A percentile compares a stretch with the other conserved stretches of the same genome.
Conservation (phyloP, 345 rosid species). For the Turnera subulata region DNA sequence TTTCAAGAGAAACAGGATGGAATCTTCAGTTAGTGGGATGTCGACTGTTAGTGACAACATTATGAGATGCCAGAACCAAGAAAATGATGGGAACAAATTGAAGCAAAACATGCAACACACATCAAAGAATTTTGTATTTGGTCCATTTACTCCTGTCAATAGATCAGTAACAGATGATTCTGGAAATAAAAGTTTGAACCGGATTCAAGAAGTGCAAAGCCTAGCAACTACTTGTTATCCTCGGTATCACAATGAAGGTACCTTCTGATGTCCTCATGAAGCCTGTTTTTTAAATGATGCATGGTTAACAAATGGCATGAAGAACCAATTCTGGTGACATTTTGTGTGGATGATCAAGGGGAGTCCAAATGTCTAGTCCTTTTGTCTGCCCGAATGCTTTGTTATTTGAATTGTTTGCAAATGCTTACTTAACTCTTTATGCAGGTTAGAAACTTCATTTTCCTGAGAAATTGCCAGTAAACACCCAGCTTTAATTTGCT, state of each 20-base stretch:
- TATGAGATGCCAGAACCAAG: constrained; percentile 21
- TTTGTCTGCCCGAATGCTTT: background rate
- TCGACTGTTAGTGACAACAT: constrained; percentile 29
- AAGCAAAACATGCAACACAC: constrained; percentile 25
- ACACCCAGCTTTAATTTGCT: too few species aligned
- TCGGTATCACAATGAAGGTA: constrained; percentile 67
- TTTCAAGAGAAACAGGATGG: constrained; percentile 42
- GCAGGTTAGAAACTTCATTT: too few species aligned
- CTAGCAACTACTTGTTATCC: constrained; percentile 50
- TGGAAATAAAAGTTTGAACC: constrained; percentile 26
- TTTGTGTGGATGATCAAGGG: background rate
- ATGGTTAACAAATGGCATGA: background rate
- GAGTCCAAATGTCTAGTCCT: background rate
- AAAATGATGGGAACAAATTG: constrained; percentile 22
- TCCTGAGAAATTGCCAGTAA: too few species aligned
- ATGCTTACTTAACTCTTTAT: too few species aligned
- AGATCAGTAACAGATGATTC: constrained; percentile 7
- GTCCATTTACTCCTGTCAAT: constrained; percentile 47
- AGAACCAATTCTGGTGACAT: constrained; percentile 2
- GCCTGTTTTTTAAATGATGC: background rate
- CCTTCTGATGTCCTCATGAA: constrained; percentile 2
- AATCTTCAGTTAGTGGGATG: constrained; percentile 24
- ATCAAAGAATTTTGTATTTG: constrained; percentile 44
- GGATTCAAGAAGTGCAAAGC: constrained; percentile 40
- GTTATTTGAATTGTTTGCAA: background rate